Evolutionary conservation across 257 asterid species (phyloP), one percentile per base, ranked within the genome.

Genomic region (Ilex asprella): DNA sequence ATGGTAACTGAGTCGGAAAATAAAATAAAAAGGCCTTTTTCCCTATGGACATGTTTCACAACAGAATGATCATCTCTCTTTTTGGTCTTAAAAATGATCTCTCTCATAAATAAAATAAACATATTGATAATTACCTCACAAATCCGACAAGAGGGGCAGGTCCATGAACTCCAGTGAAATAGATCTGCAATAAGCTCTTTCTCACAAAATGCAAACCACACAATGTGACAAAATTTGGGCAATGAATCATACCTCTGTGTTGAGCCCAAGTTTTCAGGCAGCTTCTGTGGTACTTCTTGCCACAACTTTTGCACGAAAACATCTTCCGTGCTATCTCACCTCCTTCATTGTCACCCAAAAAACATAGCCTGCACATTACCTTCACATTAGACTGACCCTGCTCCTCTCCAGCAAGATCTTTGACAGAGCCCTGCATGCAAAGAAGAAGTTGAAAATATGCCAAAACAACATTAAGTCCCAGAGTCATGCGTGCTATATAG

Each of bases 131-230:
- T 70, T 80, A 92, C 99, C 99, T 92, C 99, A 67, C 97, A 92
- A 58, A 55, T 62, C 55, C 97, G 87, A 79, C 99, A 92, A 55
- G 96, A 92, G 63, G 97, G 95, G 75, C 99, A 92, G 30, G 83
- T 70, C 99, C 97, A 92, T 55, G 95, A 87, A 78, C 95, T 89
- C 99, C 97, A 92, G 73, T 89, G 97, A 75, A 92, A 89, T 67
- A 92, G 89, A 83, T 89, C 99, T 92, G 86, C 16, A 70, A 59
- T 59, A 27, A 71, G 72, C 63, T 51, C 67, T 72, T 64, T 16
- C 16, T 73, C 31, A 76, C 31, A 55, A 31, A 52, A 46, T 46
- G n/a, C 10, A 46, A 46, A 3, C 15, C 52, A 21, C 49, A n/a
- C 12, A 43, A 49, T 16, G 16, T 35, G 14, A n/a, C 70, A 51